Evolutionary conservation across 805 yeast species (phyloP), one percentile per base, ranked within the genome.

Genomic region (Schizosaccharomyces japonicus): DNA sequence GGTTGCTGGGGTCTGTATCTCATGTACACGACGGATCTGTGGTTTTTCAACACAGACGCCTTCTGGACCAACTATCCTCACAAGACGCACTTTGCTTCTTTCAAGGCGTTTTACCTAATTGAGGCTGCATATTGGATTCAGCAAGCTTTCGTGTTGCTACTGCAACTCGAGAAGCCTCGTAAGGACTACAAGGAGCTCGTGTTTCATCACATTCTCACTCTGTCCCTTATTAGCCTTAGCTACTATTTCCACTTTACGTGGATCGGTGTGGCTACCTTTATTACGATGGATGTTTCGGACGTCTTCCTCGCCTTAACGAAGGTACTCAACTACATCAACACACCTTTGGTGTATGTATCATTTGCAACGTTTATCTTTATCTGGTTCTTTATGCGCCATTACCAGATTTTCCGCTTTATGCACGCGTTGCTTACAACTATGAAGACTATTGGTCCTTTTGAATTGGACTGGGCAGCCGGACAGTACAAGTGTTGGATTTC

Each of bases 61-160:
- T 80, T 87, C 67, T 90, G 83, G 62, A 69, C 60, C 50, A 65
- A 72, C 25, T 87, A 78, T 60, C 98, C 99, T 5, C 96, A 90
- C 64, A 67, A 71, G 51, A 68, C 78, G 30, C 80, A 80, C 57
- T 78, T 72, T 49, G 69, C 66, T 51, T 66, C 69, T 49, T 79
- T 80, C 66, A 90, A 90, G 65, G 61, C 75, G 11, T 90, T 79
- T 59, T 90, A 90, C 60, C 66, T 90, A 51, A 75, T 80, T 39
- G 96, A 90, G 65, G 95, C 96, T 4, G 80, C 95, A 3, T 90
- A 83, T 63, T 90, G 99, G 99, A 76, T 84, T 21, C 99, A 90
- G 66, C 98, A 90, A 64, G 77, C 92, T 1, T 75, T 80, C 36
- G 80, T 90, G 29, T 67, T 90, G 52, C 64, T 75, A 44, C 68